Percentiles rank a stretch among this genome's conserved stretches.
Evolutionary conservation across 192 early-diverging fungal genomes (phyloP).

Genomic region (Oehlia diaphana): DNA sequence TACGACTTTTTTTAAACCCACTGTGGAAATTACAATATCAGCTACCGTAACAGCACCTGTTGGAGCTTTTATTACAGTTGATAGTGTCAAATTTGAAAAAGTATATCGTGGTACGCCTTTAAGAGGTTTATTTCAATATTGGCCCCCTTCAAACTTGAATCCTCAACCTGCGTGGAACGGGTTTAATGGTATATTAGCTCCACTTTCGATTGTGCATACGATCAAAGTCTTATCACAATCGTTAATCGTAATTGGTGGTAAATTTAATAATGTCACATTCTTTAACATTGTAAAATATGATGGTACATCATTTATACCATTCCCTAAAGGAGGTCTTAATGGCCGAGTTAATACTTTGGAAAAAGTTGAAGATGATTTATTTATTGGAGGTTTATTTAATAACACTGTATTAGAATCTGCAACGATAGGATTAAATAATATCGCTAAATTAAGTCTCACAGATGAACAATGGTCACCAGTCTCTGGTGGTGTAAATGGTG

Average conservation of each 20-base stretch:
- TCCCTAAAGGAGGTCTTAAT: slow-evolving; percentile 45
- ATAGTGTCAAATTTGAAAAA: slow-evolving; percentile 41
- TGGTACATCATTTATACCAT: slow-evolving; percentile 27
- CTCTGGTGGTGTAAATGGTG: slow-evolving; percentile 29
- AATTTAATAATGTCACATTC: slow-evolving; percentile 50
- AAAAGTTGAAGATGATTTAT: slow-evolving; percentile 31
- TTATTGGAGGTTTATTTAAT: slow-evolving; percentile 40
- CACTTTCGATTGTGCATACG: slow-evolving; percentile 50
- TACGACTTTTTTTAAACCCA: slow-evolving; percentile 46
- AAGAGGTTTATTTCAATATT: slow-evolving; percentile 28
- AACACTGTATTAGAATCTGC: neutral
- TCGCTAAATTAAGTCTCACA: slow-evolving; percentile 22
- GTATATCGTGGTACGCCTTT: slow-evolving; percentile 2
- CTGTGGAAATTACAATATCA: slow-evolving; percentile 47
- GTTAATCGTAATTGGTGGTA: slow-evolving; percentile 60
- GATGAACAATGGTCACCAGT: slow-evolving; percentile 7
- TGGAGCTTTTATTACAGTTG: slow-evolving; percentile 30
- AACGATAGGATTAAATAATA: slow-evolving; percentile 8
- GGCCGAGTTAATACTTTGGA: slow-evolving; percentile 48
- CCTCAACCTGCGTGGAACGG: slow-evolving; percentile 1
- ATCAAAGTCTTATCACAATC: slow-evolving; percentile 38
- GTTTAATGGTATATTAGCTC: slow-evolving; percentile 35
- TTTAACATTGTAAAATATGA: slow-evolving; percentile 63
- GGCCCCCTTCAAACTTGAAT: neutral
- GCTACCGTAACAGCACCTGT: slow-evolving; percentile 9